Conservation (phyloP, 179 eudicot species). For the Patellifolia procumbens region DNA sequence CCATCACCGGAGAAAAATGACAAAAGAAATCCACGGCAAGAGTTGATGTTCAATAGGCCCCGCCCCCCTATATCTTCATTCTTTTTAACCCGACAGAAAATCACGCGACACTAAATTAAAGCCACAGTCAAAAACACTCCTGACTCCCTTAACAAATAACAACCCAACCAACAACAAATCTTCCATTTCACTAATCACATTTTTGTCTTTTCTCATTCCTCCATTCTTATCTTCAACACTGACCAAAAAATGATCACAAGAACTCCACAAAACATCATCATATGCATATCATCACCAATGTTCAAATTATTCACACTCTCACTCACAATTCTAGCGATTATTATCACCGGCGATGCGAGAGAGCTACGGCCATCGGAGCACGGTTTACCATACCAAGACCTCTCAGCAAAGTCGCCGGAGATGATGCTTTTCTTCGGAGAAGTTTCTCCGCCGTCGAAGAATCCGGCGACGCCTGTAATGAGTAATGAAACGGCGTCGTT, state of each 20-base stretch:
- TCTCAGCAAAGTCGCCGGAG: conserved; percentile 30
- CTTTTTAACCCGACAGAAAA: conserved; percentile 21
- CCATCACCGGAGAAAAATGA: neutral
- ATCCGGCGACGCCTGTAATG: neutral
- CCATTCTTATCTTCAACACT: neutral
- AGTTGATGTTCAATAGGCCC: neutral
- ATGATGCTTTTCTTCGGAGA: conserved; percentile 35
- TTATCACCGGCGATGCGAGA: conserved; percentile 14
- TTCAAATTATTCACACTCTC: neutral
- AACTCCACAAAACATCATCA: neutral
- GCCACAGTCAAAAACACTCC: neutral
- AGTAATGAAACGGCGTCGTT: neutral
- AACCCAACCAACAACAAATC: conserved; percentile 16
- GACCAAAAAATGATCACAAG: conserved; percentile 2
- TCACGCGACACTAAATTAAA: conserved; percentile 18
- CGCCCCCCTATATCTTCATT: neutral
- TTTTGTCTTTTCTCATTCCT: neutral
- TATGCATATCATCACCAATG: neutral
- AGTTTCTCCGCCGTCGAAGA: conserved; percentile 6
- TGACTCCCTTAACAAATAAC: too few relatives aligned
- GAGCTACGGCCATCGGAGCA: conserved; percentile 47
- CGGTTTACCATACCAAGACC: conserved; percentile 35
- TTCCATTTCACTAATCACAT: conserved; percentile 18
- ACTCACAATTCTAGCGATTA: neutral
- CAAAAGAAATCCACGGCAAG: conserved; percentile 6